phyloP scores from a whole-genome alignment of 352 stramenopile species.

The Phytophthora pinifolia region DNA sequence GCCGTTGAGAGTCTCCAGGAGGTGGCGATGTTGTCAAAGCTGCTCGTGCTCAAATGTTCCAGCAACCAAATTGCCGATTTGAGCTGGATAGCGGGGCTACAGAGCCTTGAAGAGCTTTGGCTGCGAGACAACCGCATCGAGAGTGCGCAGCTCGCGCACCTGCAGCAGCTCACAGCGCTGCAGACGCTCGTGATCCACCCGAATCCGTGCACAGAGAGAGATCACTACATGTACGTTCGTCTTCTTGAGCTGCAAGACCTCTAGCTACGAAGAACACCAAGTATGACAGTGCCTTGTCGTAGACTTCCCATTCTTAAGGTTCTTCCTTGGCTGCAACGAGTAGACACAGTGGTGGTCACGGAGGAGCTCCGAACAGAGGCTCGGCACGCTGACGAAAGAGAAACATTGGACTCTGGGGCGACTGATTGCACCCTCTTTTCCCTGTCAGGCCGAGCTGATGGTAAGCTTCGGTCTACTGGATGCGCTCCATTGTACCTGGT shows the following conservation, averaged over 20 bases:
- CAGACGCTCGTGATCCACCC: conserved; percentile 58
- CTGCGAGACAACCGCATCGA: conserved; percentile 58
- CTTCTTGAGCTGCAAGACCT: too few species aligned
- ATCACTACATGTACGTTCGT: conserved; percentile 45
- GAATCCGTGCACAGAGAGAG: conserved; percentile 62
- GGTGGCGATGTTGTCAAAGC: conserved; percentile 35
- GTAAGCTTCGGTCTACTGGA: neutral
- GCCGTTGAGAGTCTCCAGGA: conserved; percentile 44
- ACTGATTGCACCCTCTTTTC: conserved; percentile 36
- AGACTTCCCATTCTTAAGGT: conserved; percentile 39
- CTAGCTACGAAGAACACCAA: too few species aligned
- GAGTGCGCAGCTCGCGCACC: conserved; percentile 42
- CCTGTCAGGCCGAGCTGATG: conserved; percentile 17
- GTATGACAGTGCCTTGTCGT: neutral
- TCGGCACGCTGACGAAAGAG: conserved; percentile 40
- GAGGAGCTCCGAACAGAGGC: conserved; percentile 45
- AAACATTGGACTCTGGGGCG: conserved; percentile 29
- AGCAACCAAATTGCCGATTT: conserved; percentile 59
- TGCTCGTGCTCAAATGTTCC: conserved; percentile 57
- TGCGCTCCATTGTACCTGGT: neutral
- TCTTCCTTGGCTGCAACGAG: conserved; percentile 49
- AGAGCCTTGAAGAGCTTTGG: conserved; percentile 57
- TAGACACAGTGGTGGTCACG: conserved; percentile 49
- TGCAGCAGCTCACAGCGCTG: conserved; percentile 45
- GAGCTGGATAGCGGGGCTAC: conserved; percentile 36